These are phyloP conservation scores for Kodamaea derodonti DNA, from an alignment of 1,139 yeast species.

Conservation along the genomic window DNA sequence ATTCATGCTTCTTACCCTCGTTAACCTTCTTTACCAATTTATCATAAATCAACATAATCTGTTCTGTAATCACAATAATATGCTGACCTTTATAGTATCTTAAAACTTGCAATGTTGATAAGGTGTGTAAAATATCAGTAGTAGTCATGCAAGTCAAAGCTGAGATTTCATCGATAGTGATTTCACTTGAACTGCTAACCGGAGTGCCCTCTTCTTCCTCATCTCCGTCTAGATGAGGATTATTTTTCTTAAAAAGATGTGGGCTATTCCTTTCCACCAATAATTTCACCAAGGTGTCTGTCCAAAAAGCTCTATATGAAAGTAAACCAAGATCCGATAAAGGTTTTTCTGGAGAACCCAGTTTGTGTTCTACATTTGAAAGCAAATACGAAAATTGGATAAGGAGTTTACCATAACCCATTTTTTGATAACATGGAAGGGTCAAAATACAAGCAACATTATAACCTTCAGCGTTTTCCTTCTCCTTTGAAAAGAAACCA, in stretches of 20 bases:
- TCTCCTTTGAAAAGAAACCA: slow-evolving; percentile 95
- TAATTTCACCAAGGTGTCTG: slow-evolving; percentile 77
- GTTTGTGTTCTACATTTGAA: slow-evolving; percentile 80
- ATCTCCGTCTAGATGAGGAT: slow-evolving; percentile 29
- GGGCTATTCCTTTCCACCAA: slow-evolving; percentile 60
- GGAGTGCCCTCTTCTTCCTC: slow-evolving; percentile 25
- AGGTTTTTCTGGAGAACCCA: slow-evolving; percentile 97
- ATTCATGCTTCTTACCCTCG: slow-evolving; percentile 69
- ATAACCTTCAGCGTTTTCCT: slow-evolving; percentile 93
- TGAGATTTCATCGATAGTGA: slow-evolving; percentile 91
- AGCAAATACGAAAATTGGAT: slow-evolving; percentile 92
- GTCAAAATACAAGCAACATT: slow-evolving; percentile 96
- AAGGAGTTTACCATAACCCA: slow-evolving; percentile 86
- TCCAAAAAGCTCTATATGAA: slow-evolving; percentile 95
- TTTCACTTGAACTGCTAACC: slow-evolving; percentile 47
- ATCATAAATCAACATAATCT: slow-evolving; percentile 72
- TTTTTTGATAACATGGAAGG: slow-evolving; percentile 91
- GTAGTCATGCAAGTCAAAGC: slow-evolving; percentile 91
- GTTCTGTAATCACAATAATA: slow-evolving; percentile 86
- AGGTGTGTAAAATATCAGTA: slow-evolving; percentile 88
- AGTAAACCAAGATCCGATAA: slow-evolving; percentile 88
- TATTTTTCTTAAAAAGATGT: slow-evolving; percentile 35
- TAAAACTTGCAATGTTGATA: slow-evolving; percentile 85
- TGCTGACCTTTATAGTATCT: slow-evolving; percentile 95
- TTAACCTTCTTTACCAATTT: slow-evolving; percentile 53